Base-by-base conservation (phyloP, 2,329 filamentous ascomycete species). In the Stemphylium beticola region DNA sequence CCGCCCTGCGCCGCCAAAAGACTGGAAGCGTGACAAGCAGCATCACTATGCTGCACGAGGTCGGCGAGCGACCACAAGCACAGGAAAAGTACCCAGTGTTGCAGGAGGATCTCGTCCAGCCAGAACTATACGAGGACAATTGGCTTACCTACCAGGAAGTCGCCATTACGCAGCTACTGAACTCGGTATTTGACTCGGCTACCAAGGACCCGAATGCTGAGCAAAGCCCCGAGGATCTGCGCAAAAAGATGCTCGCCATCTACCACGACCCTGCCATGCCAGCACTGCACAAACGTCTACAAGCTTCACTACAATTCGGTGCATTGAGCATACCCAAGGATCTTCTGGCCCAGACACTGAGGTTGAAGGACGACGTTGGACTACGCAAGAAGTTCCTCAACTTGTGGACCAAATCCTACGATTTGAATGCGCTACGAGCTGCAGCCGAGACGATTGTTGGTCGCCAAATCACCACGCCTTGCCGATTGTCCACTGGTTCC, bases 121-220 rank as follows among this genome's bases (percentile, higher is more conserved):
- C 84, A n/a, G 78, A 82, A 48, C 76, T 88, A 59, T 87, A 87
- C 66, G 85, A 87, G 63, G 84, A 87, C 40, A 78, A 82, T 51
- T 88, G 85, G 85, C 80, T 88, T 33, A 78, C 76, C 11, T 82
- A 87, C 56, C 85, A 88, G 64, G 85, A 88, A 65, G 75, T 83
- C 18, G 81, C 83, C 33, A 81, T 88, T 39, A 84, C 84, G 0
- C 85, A 87, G 64, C 74, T 87, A 6, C 69, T 85, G 41, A 88
- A 88, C 67, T 76, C 76, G 12, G 72, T 87, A 42, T 84, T 86
- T 61, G 71, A 79, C 32, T 68, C 76, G 4, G 70, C 74, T 0
- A 60, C 42, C 36, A 63, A 57, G 33, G 59, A 66, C 46, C 58
- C 62, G 3, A 68, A 70, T 31, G 58, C 55, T 6, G 69, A 74